Evolutionary conservation across 179 eudicot genomes (phyloP), one percentile per base, ranked within the genome.

Genomic region (Silene noctiflora): DNA sequence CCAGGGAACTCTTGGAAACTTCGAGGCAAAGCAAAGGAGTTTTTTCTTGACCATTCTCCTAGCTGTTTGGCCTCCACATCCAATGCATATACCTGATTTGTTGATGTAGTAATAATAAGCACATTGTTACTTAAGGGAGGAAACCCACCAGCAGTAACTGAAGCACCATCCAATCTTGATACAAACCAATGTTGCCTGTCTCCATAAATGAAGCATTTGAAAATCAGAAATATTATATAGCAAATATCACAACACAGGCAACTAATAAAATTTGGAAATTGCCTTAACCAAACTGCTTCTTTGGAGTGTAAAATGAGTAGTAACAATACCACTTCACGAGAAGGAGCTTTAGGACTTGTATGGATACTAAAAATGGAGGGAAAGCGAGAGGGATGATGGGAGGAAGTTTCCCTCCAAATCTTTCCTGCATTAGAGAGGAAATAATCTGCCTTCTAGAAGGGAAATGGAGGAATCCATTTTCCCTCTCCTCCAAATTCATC

Each of bases 101-200:
- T 87, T 25, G 99, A 96, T 10, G 99, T 93, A 58, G 97, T 90
- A 72, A 96, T 67, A 56, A 96, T 79, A 70, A 96, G 89, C 76
- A 96, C 89, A 78, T 93, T 91, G 84, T 84, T 88, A 75, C 86
- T 86, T 35, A 78, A 82, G 22, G 99, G 98, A 81, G 86, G 86
- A 76, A 96, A 96, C 58, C 97, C 94, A 59, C 91, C 98, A 74
- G 99, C 98, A 44, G 98, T 90, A 20, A 96, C 91, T 73, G 97
- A 91, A 63, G 94, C 96, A 72, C 98, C 98, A 84, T 91, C 91
- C 76, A 96, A 82, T 84, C 96, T 91, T 55, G 99, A 85, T 81
- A 96, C 80, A 81, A 96, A 96, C 98, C 98, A 96, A 82, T 96
- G 98, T 69, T 96, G 98, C 84, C 99, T 92, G 93, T 76, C 59